Evolutionary conservation across 2,329 filamentous ascomycete species (phyloP).

Genomic region (Penicillium paneum): DNA sequence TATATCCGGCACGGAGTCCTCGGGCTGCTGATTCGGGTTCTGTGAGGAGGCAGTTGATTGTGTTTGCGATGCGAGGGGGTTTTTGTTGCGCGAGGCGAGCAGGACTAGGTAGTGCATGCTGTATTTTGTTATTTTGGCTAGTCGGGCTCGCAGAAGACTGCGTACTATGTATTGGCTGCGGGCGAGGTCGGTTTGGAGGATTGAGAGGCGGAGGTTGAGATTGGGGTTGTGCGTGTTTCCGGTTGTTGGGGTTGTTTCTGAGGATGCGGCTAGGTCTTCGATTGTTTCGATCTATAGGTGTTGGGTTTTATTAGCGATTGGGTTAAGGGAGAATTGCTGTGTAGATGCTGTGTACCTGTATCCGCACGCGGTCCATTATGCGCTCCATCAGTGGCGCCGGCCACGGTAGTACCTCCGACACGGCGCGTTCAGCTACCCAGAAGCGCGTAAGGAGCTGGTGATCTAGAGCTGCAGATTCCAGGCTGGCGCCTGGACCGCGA

Average conservation of each 20-base stretch:
- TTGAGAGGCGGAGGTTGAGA: slow-evolving; percentile 87
- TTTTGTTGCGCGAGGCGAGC: slow-evolving; percentile 19
- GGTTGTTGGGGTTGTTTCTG: slow-evolving; percentile 37
- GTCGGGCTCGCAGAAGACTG: slow-evolving; percentile 75
- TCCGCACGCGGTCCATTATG: slow-evolving; percentile 68
- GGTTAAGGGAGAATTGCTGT: not conserved
- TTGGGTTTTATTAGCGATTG: not conserved
- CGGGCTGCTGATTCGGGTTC: slow-evolving; percentile 19
- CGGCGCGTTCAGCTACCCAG: slow-evolving; percentile 88
- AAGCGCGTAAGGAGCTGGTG: slow-evolving; percentile 84
- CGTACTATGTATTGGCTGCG: slow-evolving; percentile 88
- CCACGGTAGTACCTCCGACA: slow-evolving; percentile 83
- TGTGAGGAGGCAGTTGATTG: slow-evolving; percentile 17
- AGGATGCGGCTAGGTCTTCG: slow-evolving; percentile 55
- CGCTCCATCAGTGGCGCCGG: slow-evolving; percentile 75
- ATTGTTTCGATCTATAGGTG: slow-evolving; percentile 59
- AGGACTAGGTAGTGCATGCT: slow-evolving; percentile 50
- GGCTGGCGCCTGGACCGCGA: slow-evolving; percentile 48
- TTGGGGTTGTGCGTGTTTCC: slow-evolving; percentile 84
- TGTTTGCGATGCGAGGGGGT: slow-evolving; percentile 15
- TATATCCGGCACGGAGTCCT: slow-evolving; percentile 36
- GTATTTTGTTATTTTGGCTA: slow-evolving; percentile 64
- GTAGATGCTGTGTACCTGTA: slow-evolving; percentile 46
- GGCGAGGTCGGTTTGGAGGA: slow-evolving; percentile 94
- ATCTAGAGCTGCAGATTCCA: slow-evolving; percentile 54